Evolutionary conservation across 2,329 filamentous ascomycete species (phyloP), one percentile per base, ranked within the genome.

Genomic region (Coniochaeta sp.): DNA sequence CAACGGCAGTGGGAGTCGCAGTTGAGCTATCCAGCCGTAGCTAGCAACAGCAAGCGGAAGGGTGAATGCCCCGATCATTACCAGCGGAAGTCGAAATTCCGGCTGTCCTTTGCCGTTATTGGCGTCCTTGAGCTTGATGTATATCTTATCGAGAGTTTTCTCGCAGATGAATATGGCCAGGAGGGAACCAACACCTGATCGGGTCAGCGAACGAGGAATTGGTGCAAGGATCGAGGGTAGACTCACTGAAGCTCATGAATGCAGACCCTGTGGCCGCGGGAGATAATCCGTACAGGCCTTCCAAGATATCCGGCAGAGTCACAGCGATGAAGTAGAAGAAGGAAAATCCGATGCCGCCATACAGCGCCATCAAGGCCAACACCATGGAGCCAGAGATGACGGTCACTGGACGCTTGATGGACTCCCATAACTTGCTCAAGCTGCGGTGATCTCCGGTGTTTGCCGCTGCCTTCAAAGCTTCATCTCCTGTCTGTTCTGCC

Each of bases 241-340:
- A 67, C 76, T 70, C 66, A 78, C 83, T 86, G 61, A 86, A 86
- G 1, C 70, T 69, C 22, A 87, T 71, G 63, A 86, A 85, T 0
- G 80, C 74, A 0, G 75, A 72, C 1, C 85, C 86, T 0, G 78
- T 80, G 34, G 74, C 70, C 0, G 81, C 76, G 0, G 84, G 78
- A 0, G 79, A 77, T 38, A 84, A 74, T 11, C 72, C 68, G 64
- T 85, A 85, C 1, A 74, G 63, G 1, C 75, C 70, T 63, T 78
- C 69, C 50, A 84, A 72, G 14, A 85, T 79, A 31, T 76, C 70
- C 7, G 82, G 77, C 61, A 85, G 70, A 1, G 81, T 82, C 7
- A 81, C 81, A 56, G 79, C 77, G 64, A 84, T 74, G 59, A 84
- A 70, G 67, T 84, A 86, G 44, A 80, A 79, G 62, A 77, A 80